Evolutionary conservation across 1,284 basidiomycete species (phyloP).

Genomic region (Mycena citricolor): DNA sequence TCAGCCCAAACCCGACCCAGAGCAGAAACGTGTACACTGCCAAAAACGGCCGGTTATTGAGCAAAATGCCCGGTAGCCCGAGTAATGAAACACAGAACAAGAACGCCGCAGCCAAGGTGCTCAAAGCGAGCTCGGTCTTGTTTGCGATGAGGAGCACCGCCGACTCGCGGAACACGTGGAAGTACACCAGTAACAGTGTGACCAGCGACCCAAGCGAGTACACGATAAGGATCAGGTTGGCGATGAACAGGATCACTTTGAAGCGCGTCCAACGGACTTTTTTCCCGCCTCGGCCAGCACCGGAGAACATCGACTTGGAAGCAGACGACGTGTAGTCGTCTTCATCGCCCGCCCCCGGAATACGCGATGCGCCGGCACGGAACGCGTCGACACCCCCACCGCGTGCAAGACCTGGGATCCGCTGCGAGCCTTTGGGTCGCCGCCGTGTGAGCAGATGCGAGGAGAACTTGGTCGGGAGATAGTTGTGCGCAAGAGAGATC

Average conservation of each 20-base stretch:
- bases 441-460: constrained; percentile 12
- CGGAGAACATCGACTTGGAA: constrained; percentile 35
- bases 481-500: constrained; percentile 40
- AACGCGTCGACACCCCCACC: constrained; percentile 68
- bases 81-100: constrained; percentile 58
- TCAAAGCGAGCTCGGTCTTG: constrained; percentile 57
- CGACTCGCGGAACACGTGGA: constrained; percentile 57
- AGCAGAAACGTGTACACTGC: constrained; percentile 62
- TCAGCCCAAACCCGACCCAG: constrained; percentile 62
- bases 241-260: constrained; percentile 49
- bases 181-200: constrained; percentile 59
- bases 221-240: constrained; percentile 32
- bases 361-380: constrained; percentile 46
- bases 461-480: constrained; percentile 60
- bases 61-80: constrained; percentile 66
- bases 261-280: constrained; percentile 65
- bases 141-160: constrained; percentile 64
- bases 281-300: constrained; percentile 26
- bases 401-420: constrained; percentile 43
- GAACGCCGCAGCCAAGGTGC: constrained; percentile 52
- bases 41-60: constrained; percentile 71
- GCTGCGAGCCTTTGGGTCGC: too few relatives aligned
- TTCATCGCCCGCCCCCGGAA: constrained; percentile 51
- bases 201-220: constrained; percentile 55
- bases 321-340: constrained; percentile 40